Conservation (phyloP, 129 eudicot genomes). For the Artemisia annua region DNA sequence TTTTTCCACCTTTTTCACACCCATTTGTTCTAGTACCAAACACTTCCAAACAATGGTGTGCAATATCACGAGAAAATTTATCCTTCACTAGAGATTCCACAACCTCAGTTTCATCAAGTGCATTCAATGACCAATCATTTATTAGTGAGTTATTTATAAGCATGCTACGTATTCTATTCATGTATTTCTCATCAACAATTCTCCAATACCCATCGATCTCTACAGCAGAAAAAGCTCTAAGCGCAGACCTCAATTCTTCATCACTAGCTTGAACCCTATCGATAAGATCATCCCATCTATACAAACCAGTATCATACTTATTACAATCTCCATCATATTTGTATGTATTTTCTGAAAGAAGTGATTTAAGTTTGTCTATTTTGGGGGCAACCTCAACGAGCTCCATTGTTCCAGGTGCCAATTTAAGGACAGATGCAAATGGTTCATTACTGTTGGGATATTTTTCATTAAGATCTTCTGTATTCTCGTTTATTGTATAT, state of each 20-base stretch:
- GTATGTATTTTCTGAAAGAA: slow-evolving; percentile 68
- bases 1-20: background rate
- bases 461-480: slow-evolving; percentile 24
- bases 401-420: slow-evolving; percentile 88
- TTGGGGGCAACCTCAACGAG: slow-evolving; percentile 85
- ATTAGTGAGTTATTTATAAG: slow-evolving; percentile 63
- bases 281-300: slow-evolving; percentile 76
- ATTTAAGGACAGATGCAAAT: slow-evolving; percentile 63
- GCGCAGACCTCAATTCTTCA: slow-evolving; percentile 61
- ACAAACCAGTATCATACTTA: slow-evolving; percentile 49
- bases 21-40: slow-evolving; percentile 47
- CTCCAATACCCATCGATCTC: slow-evolving; percentile 92
- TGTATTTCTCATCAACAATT: slow-evolving; percentile 61
- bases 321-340: slow-evolving; percentile 46
- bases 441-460: slow-evolving; percentile 15
- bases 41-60: slow-evolving; percentile 70
- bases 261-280: slow-evolving; percentile 88
- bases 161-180: slow-evolving; percentile 54
- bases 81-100: slow-evolving; percentile 53
- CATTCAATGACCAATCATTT: slow-evolving; percentile 63
- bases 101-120: slow-evolving; percentile 67
- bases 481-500: slow-evolving; percentile 21
- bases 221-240: slow-evolving; percentile 58
- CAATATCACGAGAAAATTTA: slow-evolving; percentile 59
- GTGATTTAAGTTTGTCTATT: slow-evolving; percentile 72